phyloP scores from a whole-genome alignment of 306 rosid genomes.

The Vicia sativa region DNA sequence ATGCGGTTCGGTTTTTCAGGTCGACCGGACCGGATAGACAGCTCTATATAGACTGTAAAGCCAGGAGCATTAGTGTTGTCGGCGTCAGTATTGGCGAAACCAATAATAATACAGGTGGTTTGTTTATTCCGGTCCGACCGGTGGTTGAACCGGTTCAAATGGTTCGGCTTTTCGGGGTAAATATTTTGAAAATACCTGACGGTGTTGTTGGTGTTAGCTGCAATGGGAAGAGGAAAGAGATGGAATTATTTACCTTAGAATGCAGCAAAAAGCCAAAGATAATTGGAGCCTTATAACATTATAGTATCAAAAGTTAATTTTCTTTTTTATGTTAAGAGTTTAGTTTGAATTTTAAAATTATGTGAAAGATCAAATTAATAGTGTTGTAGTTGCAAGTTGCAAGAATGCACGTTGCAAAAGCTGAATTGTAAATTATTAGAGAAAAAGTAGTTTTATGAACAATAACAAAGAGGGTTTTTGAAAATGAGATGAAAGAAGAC shows the following conservation, averaged over 20 bases:
- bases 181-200: conserved; percentile 70
- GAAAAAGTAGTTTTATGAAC: conserved; percentile 35
- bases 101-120: not conserved
- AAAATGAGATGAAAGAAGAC: not conserved
- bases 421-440: conserved; percentile 55
- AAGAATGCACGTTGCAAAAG: conserved; percentile 24
- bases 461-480: not conserved
- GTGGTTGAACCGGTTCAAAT: conserved; percentile 70
- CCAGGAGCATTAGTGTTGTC: conserved; percentile 24
- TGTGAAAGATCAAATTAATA: conserved; percentile 30
- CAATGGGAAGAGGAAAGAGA: conserved; percentile 73
- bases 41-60: conserved; percentile 76
- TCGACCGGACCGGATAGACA: conserved; percentile 74
- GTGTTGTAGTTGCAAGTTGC: conserved; percentile 53
- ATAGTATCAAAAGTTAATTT: not conserved
- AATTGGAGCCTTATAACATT: conserved; percentile 82
- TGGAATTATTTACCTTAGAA: conserved; percentile 64
- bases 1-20: conserved; percentile 66
- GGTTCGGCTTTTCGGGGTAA: conserved; percentile 87
- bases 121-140: conserved; percentile 48
- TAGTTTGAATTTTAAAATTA: conserved; percentile 35
- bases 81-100: not conserved
- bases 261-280: conserved; percentile 82
- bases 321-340: not conserved
- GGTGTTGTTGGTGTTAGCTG: conserved; percentile 47